Evolutionary conservation across 2,329 filamentous ascomycete species (phyloP).

Genomic region (Aschersonia sp.): DNA sequence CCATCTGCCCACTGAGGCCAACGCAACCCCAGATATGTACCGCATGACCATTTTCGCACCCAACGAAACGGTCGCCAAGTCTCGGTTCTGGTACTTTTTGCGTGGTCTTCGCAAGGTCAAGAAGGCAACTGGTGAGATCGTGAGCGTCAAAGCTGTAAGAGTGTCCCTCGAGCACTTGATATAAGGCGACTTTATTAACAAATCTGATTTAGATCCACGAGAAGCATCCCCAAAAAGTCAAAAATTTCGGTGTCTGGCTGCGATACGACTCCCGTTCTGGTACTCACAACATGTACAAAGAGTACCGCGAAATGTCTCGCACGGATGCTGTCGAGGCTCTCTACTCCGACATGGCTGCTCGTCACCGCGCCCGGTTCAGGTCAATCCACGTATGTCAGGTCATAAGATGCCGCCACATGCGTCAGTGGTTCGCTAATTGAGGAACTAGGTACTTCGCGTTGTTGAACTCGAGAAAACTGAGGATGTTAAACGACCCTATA

Average conservation of each 20-base stretch:
- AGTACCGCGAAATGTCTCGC: constrained; percentile 98
- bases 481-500: constrained; percentile 95
- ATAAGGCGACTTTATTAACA: constrained; percentile 4
- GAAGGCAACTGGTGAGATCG: constrained; percentile 99
- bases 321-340: constrained; percentile 89
- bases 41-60: constrained; percentile 99
- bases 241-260: constrained; percentile 99
- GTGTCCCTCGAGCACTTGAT: not conserved
- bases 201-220: constrained; percentile 60
- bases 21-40: constrained; percentile 97
- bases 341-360: constrained; percentile 99
- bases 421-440: not conserved
- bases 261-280: constrained; percentile 99
- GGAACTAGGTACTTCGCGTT: constrained; percentile 79
- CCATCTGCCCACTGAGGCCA: constrained; percentile 93
- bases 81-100: constrained; percentile 99
- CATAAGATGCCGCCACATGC: too few relatives aligned
- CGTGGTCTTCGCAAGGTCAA: constrained; percentile 99
- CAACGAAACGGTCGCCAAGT: constrained; percentile 97
- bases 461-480: constrained; percentile 91
- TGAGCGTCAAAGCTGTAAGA: constrained; percentile 82
- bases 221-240: constrained; percentile 99
- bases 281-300: constrained; percentile 99
- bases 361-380: constrained; percentile 92
- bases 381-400: constrained; percentile 75